phyloP scores from a whole-genome alignment of 768 basidiomycete species.

The Phanerochaete sordida region DNA sequence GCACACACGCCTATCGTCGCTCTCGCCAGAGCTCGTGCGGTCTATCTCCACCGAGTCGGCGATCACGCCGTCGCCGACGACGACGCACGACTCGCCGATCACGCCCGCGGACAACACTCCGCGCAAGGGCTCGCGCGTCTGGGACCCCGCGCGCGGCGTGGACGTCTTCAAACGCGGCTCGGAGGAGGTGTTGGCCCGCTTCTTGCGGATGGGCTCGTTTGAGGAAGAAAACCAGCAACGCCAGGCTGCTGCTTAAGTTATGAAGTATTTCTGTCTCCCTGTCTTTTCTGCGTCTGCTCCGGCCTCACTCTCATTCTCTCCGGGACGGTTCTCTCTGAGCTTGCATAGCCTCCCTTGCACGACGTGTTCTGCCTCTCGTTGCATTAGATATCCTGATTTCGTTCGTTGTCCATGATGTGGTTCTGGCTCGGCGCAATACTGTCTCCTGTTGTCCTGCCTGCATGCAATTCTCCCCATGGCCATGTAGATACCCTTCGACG shows the following conservation, averaged over 20 bases:
- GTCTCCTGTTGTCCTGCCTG: background rate
- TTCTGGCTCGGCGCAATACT: background rate
- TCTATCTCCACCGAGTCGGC: constrained; percentile 44
- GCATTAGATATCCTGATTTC: background rate
- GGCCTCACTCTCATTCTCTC: background rate
- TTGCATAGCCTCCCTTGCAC: background rate
- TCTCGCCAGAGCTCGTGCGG: constrained; percentile 27
- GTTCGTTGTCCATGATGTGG: background rate
- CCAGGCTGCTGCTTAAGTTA: background rate
- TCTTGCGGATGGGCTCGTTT: constrained; percentile 76
- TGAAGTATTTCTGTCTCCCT: background rate
- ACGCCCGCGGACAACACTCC: constrained; percentile 22
- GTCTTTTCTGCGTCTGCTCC: background rate
- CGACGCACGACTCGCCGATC: constrained; percentile 45
- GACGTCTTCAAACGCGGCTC: constrained; percentile 85
- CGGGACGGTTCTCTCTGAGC: background rate
- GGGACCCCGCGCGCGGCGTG: constrained; percentile 83
- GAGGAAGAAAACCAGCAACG: constrained; percentile 43
- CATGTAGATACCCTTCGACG: constrained; percentile 6
- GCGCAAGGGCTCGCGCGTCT: constrained; percentile 56
- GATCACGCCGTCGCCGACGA: constrained; percentile 49
- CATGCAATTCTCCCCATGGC: background rate
- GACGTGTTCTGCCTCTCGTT: background rate
- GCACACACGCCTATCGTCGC: constrained; percentile 15
- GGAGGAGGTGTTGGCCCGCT: constrained; percentile 81